A percentile compares a stretch with the other conserved stretches of the same genome.
Conservation (phyloP, 2,329 filamentous ascomycete species). For the Geosmithia flava region DNA sequence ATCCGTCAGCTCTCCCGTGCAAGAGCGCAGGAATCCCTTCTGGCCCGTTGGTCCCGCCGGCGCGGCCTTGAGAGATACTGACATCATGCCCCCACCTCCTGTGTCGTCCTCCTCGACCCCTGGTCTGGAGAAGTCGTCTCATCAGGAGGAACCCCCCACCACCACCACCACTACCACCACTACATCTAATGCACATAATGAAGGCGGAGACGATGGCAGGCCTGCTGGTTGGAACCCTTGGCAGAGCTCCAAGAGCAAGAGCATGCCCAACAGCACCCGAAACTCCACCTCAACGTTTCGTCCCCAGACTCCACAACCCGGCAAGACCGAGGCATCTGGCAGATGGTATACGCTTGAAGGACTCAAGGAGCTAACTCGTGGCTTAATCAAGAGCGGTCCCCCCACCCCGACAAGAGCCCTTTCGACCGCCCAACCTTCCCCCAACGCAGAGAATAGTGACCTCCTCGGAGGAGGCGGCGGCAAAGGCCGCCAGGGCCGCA, state of each 20-base stretch:
- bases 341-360: constrained; percentile 54
- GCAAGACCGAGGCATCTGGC: constrained; percentile 23
- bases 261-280: background rate
- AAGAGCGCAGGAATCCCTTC: background rate
- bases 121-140: constrained; percentile 1
- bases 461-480: constrained; percentile 12
- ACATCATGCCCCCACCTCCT: background rate
- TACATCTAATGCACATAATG: background rate
- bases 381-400: constrained; percentile 71
- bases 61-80: background rate
- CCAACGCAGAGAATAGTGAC: constrained; percentile 27
- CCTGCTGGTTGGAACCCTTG: too few species aligned
- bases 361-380: constrained; percentile 82
- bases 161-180: background rate
- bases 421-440: constrained; percentile 46
- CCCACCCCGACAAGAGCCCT: constrained; percentile 82
- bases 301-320: background rate
- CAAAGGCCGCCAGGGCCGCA: background rate
- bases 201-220: background rate
- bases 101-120: background rate
- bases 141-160: background rate
- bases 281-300: background rate
- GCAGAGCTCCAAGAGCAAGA: background rate
- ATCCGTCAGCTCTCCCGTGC: constrained; percentile 10
- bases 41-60: background rate